These are phyloP conservation scores for Fusarium solani-melongenae DNA, from an alignment of 2,329 filamentous ascomycete genomes.

Conservation along the genomic window DNA sequence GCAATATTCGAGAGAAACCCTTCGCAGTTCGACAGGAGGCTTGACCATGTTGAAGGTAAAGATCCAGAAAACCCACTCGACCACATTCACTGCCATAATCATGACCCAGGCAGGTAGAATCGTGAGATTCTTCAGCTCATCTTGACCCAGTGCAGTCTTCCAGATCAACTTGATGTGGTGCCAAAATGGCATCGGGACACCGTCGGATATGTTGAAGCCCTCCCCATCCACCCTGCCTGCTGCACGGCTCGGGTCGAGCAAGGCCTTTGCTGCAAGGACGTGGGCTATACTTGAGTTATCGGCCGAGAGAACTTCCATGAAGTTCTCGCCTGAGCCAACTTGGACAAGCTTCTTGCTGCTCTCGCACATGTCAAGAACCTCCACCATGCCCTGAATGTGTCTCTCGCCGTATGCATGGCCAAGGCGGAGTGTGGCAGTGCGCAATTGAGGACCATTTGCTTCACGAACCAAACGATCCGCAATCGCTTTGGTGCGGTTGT, in stretches of 20 bases:
- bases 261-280: slow-evolving; percentile 43
- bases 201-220: slow-evolving; percentile 51
- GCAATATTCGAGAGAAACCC: slow-evolving; percentile 37
- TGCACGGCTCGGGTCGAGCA: slow-evolving; percentile 30
- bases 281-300: slow-evolving; percentile 43
- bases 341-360: slow-evolving; percentile 47
- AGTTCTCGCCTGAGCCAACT: slow-evolving; percentile 40
- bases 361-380: slow-evolving; percentile 49
- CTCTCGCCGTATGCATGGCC: slow-evolving; percentile 50
- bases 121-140: slow-evolving; percentile 5
- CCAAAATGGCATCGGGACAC: slow-evolving; percentile 46
- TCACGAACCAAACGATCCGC: slow-evolving; percentile 45
- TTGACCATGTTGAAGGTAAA: slow-evolving; percentile 40
- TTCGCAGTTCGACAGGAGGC: slow-evolving; percentile 38
- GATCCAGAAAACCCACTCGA: slow-evolving; percentile 38
- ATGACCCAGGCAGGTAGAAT: slow-evolving; percentile 44
- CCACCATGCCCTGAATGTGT: slow-evolving; percentile 42
- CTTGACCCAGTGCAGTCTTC: slow-evolving; percentile 27
- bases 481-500: slow-evolving; percentile 47
- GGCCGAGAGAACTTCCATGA: slow-evolving; percentile 44
- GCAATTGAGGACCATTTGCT: slow-evolving; percentile 42
- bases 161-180: slow-evolving; percentile 44
- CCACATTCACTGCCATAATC: slow-evolving; percentile 10
- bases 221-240: slow-evolving; percentile 44
- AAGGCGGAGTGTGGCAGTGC: slow-evolving; percentile 42